These are phyloP conservation scores for Chlorociboria aeruginascens DNA, from an alignment of 495 filamentous ascomycete species.

Conservation along the genomic window DNA sequence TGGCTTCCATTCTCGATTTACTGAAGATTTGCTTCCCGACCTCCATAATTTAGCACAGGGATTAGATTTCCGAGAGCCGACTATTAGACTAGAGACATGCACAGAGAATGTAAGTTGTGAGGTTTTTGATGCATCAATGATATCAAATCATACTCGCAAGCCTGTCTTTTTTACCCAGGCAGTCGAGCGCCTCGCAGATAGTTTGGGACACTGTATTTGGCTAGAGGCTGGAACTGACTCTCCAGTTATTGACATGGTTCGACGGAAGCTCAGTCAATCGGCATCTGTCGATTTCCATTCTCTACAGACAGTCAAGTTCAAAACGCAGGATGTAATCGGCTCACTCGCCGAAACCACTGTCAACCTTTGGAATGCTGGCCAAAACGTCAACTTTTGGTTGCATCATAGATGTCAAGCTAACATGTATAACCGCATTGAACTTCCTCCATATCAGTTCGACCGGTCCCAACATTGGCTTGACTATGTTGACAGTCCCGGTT, in stretches of 20 bases:
- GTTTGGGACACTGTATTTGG: conserved; percentile 18
- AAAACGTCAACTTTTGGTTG: conserved; percentile 8
- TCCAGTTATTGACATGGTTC: conserved; percentile 11
- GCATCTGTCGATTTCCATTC: no score
- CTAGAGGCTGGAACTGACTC: conserved; percentile 30
- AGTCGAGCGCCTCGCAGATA: conserved; percentile 20
- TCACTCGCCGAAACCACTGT: conserved; percentile 15
- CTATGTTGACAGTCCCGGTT: no score
- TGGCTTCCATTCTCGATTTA: conserved; percentile 33
- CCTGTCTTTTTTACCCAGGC: conserved; percentile 33
- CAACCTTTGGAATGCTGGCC: conserved; percentile 20
- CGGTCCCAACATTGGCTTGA: conserved; percentile 21
- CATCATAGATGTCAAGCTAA: conserved; percentile 9
- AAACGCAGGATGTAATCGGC: not conserved
- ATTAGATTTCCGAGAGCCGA: not conserved
- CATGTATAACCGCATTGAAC: conserved; percentile 22
- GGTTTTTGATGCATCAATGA: no score
- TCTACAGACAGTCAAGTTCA: no score
- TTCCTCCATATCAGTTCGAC: conserved; percentile 46
- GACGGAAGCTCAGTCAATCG: no score
- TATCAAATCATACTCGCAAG: conserved; percentile 22
- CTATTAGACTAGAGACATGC: not conserved
- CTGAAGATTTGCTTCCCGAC: conserved; percentile 23
- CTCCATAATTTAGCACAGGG: conserved; percentile 16
- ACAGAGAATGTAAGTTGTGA: no score